Base-by-base conservation (phyloP, 31 red algal species). In the Asparagopsis taxiformis region DNA sequence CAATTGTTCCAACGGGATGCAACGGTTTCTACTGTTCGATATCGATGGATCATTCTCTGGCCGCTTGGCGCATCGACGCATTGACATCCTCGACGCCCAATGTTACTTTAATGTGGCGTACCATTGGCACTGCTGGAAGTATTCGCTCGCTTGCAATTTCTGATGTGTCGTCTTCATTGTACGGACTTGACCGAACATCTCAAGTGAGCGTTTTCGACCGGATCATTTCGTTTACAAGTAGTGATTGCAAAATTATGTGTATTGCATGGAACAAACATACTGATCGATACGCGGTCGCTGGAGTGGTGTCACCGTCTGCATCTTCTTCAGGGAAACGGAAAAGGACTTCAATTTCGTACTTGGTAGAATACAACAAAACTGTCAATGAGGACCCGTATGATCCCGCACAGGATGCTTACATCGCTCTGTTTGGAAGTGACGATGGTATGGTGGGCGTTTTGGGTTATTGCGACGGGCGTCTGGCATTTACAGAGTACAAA, bases 1-100 rank as follows among this genome's bases (percentile, higher is more conserved):
- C 57, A 0, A 32, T 76, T 34, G 58, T 59, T 25, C 28, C 0
- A 22, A 48, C 58, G 1, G 2, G 8, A 6, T 33, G 35, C 37
- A 1, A 62, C 0, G 23, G 9, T 43, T 26, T 76, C 24, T 60
- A 31, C 39, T 46, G 13, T 46, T 62, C 72, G 9, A 76, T 63
- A 41, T 76, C 72, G 1, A 79, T 79, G 75, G 75, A 79, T 37
- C 59, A 61, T 2, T 55, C 75, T 19, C 31, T 79, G 29, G 59
- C 75, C 30, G 31, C 49, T 24, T 79, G 75, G 75, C 36, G 39
- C 29, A 38, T 79, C 5, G 28, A 29, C 0, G 13, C 28, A 10
- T 19, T 58, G 1, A 31, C 44, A 22, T 31, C 41, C 16, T 29
- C 31, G 29, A 16, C 26, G 48, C 28, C 51, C 16, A 31, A 28